Percentiles rank a stretch among this genome's conserved stretches.
Evolutionary conservation across 345 rosid species (phyloP).

Genomic region (Draba incana): DNA sequence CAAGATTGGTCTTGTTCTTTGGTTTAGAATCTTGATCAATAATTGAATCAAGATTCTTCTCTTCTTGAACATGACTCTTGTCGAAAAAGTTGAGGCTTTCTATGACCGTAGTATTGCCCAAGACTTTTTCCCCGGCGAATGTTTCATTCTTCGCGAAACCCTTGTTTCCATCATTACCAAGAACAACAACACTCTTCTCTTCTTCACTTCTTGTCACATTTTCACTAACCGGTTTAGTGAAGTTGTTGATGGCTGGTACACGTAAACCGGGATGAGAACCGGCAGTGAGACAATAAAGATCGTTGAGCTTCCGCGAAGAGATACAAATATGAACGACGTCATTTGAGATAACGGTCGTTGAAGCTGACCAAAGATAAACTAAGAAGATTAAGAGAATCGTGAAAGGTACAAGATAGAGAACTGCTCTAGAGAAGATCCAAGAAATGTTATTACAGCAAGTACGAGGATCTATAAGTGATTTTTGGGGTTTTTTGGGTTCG

Average conservation of each 20-base stretch:
- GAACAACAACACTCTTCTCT: constrained; percentile 25
- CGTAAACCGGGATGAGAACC: constrained; percentile 65
- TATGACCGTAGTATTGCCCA: too few species aligned
- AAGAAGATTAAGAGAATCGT: constrained; percentile 52
- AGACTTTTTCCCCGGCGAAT: constrained; percentile 6
- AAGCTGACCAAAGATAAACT: constrained; percentile 68
- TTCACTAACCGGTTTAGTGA: constrained; percentile 16
- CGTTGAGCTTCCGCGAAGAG: constrained; percentile 77
- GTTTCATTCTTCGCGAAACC: constrained; percentile 11
- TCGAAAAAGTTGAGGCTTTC: too few species aligned
- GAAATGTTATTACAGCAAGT: constrained; percentile 31
- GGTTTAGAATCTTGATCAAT: constrained; percentile 11
- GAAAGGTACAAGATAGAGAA: constrained; percentile 55
- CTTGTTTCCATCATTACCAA: constrained; percentile 27
- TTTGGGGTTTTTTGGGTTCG: too few species aligned
- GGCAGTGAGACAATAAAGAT: constrained; percentile 82
- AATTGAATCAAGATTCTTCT: constrained; percentile 20
- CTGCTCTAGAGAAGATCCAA: constrained; percentile 38
- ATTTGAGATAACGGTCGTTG: constrained; percentile 69
- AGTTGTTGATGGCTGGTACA: constrained; percentile 35
- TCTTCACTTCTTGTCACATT: constrained; percentile 24
- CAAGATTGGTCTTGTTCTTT: not conserved
- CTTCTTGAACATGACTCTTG: not conserved
- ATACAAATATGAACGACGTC: constrained; percentile 70
- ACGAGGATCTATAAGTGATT: constrained; percentile 20